Percentiles rank a stretch among this genome's conserved stretches.
Conservation (phyloP, 2,329 filamentous ascomycete species). For the Chrysoporthe austroafricana region DNA sequence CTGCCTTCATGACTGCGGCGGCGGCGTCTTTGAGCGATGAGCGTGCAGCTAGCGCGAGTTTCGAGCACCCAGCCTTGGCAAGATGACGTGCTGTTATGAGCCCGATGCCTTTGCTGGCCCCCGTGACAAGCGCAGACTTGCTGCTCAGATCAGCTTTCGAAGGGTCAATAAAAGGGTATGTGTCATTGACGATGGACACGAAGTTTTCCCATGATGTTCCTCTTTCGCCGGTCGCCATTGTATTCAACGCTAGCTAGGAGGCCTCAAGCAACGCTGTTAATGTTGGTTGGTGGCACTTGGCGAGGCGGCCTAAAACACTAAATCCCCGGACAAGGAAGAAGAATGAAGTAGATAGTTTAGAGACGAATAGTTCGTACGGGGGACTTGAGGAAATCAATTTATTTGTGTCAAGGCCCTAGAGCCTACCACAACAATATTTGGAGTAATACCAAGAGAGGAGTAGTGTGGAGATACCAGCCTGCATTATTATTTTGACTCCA, state of each 20-base stretch:
- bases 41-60: slow-evolving; percentile 56
- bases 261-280: too few relatives aligned
- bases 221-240: not conserved
- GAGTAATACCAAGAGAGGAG: too few relatives aligned
- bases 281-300: too few relatives aligned
- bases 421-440: too few relatives aligned
- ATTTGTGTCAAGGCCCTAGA: too few relatives aligned
- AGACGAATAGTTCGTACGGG: too few relatives aligned
- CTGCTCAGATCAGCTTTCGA: slow-evolving; percentile 33
- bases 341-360: too few relatives aligned
- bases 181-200: slow-evolving; percentile 1
- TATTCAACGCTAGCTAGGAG: not conserved
- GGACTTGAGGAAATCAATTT: too few relatives aligned
- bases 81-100: slow-evolving; percentile 52
- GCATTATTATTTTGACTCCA: too few relatives aligned
- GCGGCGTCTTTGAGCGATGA: slow-evolving; percentile 47
- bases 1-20: slow-evolving; percentile 42
- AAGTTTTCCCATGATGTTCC: not conserved
- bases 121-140: slow-evolving; percentile 49
- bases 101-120: slow-evolving; percentile 55
- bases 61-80: slow-evolving; percentile 52
- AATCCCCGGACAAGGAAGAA: too few relatives aligned
- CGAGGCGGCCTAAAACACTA: too few relatives aligned
- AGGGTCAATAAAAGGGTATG: slow-evolving; percentile 31
- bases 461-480: too few relatives aligned